phyloP scores from a whole-genome alignment of 495 filamentous ascomycete genomes.

The Chlorociboria aeruginascens region DNA sequence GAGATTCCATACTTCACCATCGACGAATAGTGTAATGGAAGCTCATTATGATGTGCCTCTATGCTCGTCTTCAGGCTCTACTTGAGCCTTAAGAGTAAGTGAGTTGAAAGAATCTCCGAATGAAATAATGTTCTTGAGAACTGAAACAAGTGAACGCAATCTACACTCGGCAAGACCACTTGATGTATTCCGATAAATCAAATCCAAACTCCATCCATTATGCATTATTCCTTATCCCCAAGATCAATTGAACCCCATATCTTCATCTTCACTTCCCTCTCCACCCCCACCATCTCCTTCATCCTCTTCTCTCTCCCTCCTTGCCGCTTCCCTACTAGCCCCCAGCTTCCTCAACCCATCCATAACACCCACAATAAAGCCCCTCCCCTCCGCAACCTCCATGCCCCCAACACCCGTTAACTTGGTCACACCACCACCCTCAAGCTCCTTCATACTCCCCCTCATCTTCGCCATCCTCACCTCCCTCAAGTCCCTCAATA shows the following conservation, averaged over 20 bases:
- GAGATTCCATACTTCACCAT: no score
- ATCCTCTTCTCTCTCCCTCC: constrained; percentile 44
- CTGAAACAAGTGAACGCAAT: no score
- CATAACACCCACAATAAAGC: constrained; percentile 73
- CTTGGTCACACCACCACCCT: constrained; percentile 59
- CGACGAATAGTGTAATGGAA: no score
- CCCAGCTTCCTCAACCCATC: constrained; percentile 70
- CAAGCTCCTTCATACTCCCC: constrained; percentile 54
- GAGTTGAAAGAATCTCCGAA: no score
- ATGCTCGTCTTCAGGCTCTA: no score
- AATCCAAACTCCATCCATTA: no score
- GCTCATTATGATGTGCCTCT: no score
- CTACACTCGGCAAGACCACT: no score
- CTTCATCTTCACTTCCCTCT: constrained; percentile 32
- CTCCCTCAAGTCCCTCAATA: constrained; percentile 77
- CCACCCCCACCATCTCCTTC: constrained; percentile 26
- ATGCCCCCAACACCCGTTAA: constrained; percentile 81
- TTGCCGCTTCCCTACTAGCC: constrained; percentile 40
- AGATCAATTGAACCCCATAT: constrained; percentile 18
- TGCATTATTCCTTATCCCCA: background rate
- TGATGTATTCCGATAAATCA: no score
- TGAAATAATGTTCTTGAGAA: no score
- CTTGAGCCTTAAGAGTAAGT: no score
- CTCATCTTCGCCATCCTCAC: constrained; percentile 84
- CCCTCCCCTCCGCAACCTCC: constrained; percentile 80